These are phyloP conservation scores for Abrus precatorius DNA, from an alignment of 306 rosid species.

Conservation along the genomic window DNA sequence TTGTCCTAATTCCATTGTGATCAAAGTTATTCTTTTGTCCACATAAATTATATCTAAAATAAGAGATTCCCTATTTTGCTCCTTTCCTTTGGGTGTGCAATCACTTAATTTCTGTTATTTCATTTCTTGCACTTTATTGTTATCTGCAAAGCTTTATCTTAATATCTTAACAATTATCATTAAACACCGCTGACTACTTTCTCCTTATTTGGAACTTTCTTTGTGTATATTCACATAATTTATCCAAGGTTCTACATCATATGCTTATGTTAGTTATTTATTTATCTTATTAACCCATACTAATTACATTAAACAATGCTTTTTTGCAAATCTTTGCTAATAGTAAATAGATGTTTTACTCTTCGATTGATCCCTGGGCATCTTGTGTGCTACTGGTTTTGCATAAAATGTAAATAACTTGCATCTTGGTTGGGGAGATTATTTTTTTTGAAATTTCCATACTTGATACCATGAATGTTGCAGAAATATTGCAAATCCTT, in stretches of 20 bases:
- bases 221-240: background rate
- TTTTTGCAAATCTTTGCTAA: background rate
- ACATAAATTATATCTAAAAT: background rate
- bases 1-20: constrained; percentile 30
- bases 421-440: constrained; percentile 1
- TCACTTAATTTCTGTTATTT: constrained; percentile 21
- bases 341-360: constrained; percentile 7
- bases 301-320: background rate
- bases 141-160: constrained; percentile 2
- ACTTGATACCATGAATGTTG: background rate
- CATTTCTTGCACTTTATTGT: constrained; percentile 11
- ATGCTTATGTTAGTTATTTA: constrained; percentile 8
- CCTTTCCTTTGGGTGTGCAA: background rate
- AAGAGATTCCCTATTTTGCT: background rate
- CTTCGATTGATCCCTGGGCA: background rate
- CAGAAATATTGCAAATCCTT: background rate
- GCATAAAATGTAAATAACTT: constrained; percentile 7
- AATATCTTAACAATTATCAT: background rate
- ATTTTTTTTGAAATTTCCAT: constrained; percentile 29
- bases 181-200: background rate
- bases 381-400: constrained; percentile 4
- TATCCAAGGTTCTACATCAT: background rate
- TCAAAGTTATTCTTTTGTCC: background rate
- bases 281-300: constrained; percentile 3
- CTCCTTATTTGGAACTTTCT: constrained; percentile 21